Conservation (phyloP, 2,329 filamentous ascomycete genomes). For the Sarocladiaceae sp. region DNA sequence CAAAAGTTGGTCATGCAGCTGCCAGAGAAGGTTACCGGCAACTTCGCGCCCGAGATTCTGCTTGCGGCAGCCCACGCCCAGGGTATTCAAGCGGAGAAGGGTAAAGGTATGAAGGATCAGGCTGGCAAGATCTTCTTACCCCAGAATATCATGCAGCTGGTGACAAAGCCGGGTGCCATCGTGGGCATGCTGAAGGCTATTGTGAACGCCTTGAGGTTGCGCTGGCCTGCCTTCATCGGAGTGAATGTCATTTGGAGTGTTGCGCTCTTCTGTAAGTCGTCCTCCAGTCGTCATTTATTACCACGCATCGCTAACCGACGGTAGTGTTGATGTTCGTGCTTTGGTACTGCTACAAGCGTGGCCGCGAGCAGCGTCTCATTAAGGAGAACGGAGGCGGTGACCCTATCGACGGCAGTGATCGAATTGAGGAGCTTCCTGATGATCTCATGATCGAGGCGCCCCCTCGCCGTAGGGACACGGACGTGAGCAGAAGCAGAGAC, state of each 20-base stretch:
- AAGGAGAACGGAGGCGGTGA: slow-evolving; percentile 40
- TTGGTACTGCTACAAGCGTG: slow-evolving; percentile 98
- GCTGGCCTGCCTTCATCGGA: slow-evolving; percentile 88
- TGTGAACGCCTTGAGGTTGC: slow-evolving; percentile 77
- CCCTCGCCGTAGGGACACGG: background rate
- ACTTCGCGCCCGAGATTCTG: slow-evolving; percentile 75
- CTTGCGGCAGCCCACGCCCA: slow-evolving; percentile 74
- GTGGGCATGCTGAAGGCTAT: slow-evolving; percentile 85
- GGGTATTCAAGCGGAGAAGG: slow-evolving; percentile 53
- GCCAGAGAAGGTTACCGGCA: slow-evolving; percentile 74
- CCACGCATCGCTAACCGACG: slow-evolving; percentile 9
- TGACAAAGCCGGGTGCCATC: slow-evolving; percentile 83
- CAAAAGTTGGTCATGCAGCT: slow-evolving; percentile 83
- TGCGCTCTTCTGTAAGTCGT: slow-evolving; percentile 71
- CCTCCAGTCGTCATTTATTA: background rate
- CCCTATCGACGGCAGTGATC: slow-evolving; percentile 31
- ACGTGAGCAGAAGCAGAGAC: background rate
- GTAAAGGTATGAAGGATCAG: slow-evolving; percentile 54
- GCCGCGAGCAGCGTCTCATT: slow-evolving; percentile 76
- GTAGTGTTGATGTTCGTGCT: slow-evolving; percentile 85
- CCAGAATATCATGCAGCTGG: slow-evolving; percentile 70
- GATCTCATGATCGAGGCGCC: slow-evolving; percentile 24
- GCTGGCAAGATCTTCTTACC: slow-evolving; percentile 66
- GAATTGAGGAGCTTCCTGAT: slow-evolving; percentile 47
- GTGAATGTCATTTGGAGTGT: slow-evolving; percentile 90